phyloP scores from a whole-genome alignment of 306 rosid species.

The Lithocarpus polystachyus region DNA sequence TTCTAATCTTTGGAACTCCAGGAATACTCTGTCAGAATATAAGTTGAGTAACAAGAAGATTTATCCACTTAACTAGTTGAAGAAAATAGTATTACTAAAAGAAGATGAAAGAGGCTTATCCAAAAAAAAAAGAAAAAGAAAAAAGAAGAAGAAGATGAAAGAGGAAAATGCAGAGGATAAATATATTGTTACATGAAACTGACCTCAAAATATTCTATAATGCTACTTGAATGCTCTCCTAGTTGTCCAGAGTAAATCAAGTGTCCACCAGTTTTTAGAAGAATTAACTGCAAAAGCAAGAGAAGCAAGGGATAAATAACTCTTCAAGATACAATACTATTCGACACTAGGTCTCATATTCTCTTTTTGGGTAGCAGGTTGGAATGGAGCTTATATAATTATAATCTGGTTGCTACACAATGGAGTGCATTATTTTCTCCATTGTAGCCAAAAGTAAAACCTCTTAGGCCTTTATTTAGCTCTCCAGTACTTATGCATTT shows the following conservation, averaged over 20 bases:
- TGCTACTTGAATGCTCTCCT: conserved; percentile 44
- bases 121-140: no score
- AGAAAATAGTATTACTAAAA: neutral
- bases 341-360: no score
- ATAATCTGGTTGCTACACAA: no score
- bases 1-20: conserved; percentile 55
- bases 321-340: no score
- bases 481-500: neutral
- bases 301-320: neutral
- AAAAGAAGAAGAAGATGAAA: neutral
- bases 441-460: neutral
- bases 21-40: conserved; percentile 43
- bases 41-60: conserved; percentile 14
- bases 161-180: neutral
- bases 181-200: neutral
- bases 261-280: conserved; percentile 58
- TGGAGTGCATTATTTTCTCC: neutral
- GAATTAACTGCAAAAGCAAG: conserved; percentile 39
- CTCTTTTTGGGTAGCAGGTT: no score
- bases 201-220: conserved; percentile 60
- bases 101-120: neutral
- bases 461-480: neutral
- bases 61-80: neutral
- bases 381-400: no score
- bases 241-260: conserved; percentile 51